Evolutionary conservation across 495 filamentous ascomycete genomes (phyloP).

Genomic region (Niebla homalea): DNA sequence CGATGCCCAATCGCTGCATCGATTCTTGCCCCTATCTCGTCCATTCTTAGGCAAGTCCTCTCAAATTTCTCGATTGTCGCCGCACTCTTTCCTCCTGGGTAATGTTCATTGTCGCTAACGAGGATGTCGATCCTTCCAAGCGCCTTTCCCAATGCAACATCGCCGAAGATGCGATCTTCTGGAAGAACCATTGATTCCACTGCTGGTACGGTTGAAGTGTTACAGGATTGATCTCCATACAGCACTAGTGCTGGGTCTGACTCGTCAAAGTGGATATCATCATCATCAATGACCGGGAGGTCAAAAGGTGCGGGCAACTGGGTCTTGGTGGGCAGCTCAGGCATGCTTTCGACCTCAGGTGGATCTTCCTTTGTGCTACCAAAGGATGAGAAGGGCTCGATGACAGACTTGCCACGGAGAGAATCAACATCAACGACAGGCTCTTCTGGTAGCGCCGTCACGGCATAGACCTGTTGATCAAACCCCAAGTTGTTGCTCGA

Average conservation of each 20-base stretch:
- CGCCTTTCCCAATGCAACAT: conserved; percentile 44
- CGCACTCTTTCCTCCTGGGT: conserved; percentile 11
- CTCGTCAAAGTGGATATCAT: conserved; percentile 39
- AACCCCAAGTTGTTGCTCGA: conserved; percentile 39
- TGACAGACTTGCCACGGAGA: conserved; percentile 50
- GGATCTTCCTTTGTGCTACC: conserved; percentile 38
- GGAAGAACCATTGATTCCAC: background rate
- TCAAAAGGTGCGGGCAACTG: conserved; percentile 11
- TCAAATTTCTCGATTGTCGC: conserved; percentile 28
- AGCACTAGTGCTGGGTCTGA: conserved; percentile 47
- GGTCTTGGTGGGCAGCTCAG: conserved; percentile 20
- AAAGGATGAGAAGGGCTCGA: conserved; percentile 23
- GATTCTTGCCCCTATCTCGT: conserved; percentile 36
- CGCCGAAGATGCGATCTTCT: conserved; percentile 35
- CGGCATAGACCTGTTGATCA: conserved; percentile 65
- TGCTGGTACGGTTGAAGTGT: conserved; percentile 9
- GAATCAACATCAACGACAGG: conserved; percentile 42
- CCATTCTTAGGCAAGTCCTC: conserved; percentile 35
- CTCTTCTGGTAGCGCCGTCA: conserved; percentile 60
- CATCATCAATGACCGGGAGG: conserved; percentile 27
- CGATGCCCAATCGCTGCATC: conserved; percentile 34
- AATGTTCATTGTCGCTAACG: conserved; percentile 35
- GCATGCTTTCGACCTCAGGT: conserved; percentile 31
- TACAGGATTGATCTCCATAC: conserved; percentile 32
- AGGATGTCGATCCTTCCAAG: conserved; percentile 45